Evolutionary conservation across 2,329 filamentous ascomycete genomes (phyloP).

Genomic region (Fusarium sp.): DNA sequence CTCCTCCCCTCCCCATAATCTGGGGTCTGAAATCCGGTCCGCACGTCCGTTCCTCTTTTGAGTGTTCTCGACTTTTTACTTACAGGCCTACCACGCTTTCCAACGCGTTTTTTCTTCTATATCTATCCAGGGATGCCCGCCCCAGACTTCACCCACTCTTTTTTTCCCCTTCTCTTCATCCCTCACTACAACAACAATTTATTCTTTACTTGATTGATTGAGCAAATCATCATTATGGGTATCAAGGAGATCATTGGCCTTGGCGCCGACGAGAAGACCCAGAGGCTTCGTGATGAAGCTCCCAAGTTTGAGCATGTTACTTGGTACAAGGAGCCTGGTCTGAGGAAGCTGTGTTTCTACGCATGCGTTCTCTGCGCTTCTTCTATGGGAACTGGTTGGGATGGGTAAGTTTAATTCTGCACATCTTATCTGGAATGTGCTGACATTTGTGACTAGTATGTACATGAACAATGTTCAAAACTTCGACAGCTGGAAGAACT

Average conservation of each 20-base stretch:
- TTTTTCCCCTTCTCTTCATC: background rate
- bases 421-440: constrained; percentile 53
- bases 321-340: constrained; percentile 67
- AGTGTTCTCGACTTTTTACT: background rate
- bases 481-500: constrained; percentile 64
- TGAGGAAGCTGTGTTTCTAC: constrained; percentile 64
- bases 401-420: constrained; percentile 56
- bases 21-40: constrained; percentile 28
- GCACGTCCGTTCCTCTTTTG: constrained; percentile 14
- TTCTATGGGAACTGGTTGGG: constrained; percentile 33
- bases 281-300: constrained; percentile 52
- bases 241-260: constrained; percentile 30
- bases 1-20: constrained; percentile 7
- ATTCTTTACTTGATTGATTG: background rate
- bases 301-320: constrained; percentile 65
- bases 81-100: background rate
- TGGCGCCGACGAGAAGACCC: constrained; percentile 22
- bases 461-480: constrained; percentile 58
- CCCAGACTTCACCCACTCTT: background rate
- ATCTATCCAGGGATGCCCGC: constrained; percentile 11
- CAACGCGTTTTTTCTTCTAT: constrained; percentile 13
- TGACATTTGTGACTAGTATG: constrained; percentile 69
- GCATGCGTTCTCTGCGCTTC: constrained; percentile 21
- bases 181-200: constrained; percentile 1
- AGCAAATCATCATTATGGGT: constrained; percentile 10